A percentile compares a stretch with the other conserved stretches of the same genome.
Conservation (phyloP, 2,329 filamentous ascomycete species). For the Fusarium cyanostomum region DNA sequence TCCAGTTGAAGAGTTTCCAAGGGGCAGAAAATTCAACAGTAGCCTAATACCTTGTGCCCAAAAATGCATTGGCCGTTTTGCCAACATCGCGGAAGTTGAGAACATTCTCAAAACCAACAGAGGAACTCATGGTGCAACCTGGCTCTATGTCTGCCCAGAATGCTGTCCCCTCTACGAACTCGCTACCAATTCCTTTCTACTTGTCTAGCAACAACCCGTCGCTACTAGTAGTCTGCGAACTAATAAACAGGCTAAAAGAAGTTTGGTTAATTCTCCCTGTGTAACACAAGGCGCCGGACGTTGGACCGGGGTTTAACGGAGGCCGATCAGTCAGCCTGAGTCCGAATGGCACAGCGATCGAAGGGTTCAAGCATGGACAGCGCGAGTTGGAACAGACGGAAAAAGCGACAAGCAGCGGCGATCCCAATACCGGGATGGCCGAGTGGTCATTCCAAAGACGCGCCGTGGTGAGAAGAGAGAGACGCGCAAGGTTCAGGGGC, state of each 20-base stretch:
- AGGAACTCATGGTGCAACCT: constrained; percentile 25
- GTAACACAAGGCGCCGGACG: constrained; percentile 1
- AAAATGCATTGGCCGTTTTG: constrained; percentile 68
- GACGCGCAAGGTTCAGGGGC: constrained; percentile 14
- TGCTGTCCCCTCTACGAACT: neutral
- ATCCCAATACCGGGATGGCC: constrained; percentile 32
- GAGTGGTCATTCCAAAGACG: constrained; percentile 23
- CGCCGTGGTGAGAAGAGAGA: constrained; percentile 11
- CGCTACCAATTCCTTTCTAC: neutral
- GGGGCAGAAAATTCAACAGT: no score
- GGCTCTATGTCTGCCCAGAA: constrained; percentile 5
- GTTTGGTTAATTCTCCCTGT: constrained; percentile 11
- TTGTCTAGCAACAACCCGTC: neutral
- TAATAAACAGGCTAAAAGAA: constrained; percentile 1
- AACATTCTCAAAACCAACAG: constrained; percentile 50
- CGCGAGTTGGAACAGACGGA: constrained; percentile 19
- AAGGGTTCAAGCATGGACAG: constrained; percentile 17
- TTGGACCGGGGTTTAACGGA: constrained; percentile 23
- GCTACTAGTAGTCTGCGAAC: neutral
- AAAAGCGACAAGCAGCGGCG: constrained; percentile 16
- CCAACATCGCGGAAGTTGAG: constrained; percentile 84
- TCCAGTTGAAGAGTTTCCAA: neutral
- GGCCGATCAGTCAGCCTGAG: constrained; percentile 28
- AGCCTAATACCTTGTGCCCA: constrained; percentile 60
- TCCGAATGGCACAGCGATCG: constrained; percentile 19